Percentiles rank a stretch among this genome's conserved stretches.
Conservation (phyloP, 2,329 filamentous ascomycete genomes). For the Aspergillus calidoustus region DNA sequence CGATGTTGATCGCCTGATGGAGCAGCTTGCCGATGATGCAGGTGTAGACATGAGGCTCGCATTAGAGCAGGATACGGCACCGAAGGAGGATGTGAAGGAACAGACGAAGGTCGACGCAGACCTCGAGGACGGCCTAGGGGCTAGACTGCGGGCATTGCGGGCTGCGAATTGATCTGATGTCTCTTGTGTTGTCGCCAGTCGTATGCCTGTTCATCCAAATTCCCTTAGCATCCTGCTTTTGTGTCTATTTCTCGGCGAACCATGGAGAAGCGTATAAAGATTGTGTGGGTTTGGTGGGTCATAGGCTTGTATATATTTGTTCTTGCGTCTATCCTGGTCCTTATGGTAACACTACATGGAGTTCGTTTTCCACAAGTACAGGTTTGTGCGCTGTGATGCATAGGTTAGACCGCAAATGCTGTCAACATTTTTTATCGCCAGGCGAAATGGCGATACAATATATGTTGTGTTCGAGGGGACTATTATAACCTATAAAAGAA, state of each 20-base stretch:
- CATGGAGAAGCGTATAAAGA: conserved; percentile 5
- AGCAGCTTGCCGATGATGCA: conserved; percentile 50
- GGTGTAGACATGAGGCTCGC: conserved; percentile 48
- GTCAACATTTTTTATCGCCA: too few species aligned
- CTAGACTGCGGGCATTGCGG: conserved; percentile 45
- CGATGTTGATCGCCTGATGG: conserved; percentile 50
- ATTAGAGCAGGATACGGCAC: conserved; percentile 44
- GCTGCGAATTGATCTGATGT: conserved; percentile 36
- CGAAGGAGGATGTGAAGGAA: conserved; percentile 48
- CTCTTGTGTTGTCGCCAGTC: neutral
- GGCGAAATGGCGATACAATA: too few species aligned
- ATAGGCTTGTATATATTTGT: conserved; percentile 3
- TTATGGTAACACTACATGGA: neutral
- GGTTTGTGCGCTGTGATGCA: too few species aligned
- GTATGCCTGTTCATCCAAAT: neutral
- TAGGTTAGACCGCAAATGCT: too few species aligned
- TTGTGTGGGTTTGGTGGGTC: neutral
- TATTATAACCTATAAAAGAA: too few species aligned
- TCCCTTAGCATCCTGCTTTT: neutral
- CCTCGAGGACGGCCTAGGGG: conserved; percentile 48
- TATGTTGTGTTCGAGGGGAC: too few species aligned
- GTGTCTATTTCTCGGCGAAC: conserved; percentile 4
- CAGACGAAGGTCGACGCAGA: conserved; percentile 43
- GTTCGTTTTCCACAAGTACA: too few species aligned
- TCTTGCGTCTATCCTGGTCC: neutral